Evolutionary conservation across 495 filamentous ascomycete species (phyloP), one percentile per base, ranked within the genome.

Genomic region (Annulohypoxylon moriforme): DNA sequence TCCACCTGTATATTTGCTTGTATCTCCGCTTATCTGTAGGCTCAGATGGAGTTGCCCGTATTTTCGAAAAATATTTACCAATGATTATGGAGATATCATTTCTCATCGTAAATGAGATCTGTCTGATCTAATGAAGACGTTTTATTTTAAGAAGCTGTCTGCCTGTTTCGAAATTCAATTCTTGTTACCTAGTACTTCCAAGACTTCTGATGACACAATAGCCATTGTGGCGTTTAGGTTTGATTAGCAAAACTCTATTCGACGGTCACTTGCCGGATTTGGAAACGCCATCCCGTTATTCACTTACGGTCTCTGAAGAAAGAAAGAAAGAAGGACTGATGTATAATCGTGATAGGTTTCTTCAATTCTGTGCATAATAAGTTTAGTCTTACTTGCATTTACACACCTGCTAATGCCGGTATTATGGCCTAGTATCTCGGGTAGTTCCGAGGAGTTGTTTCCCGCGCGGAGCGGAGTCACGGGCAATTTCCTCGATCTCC

Each of bases 381-480:
- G 38, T 4, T 42, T 42, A 42, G 38, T 42, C 38, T 42, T 42
- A 42, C 18, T n/a, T n/a, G n/a, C n/a, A 47, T 1, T 10, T 52
- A 29, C 49, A n/a, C 27, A 18, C 50, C n/a, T 34, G 29, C 29
- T 59, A 56, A 36, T 34, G 49, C 16, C 25, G 33, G 27, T 63
- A 44, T 10, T 24, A 11, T n/a, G 52, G 52, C 20, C 33, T 44
- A 10, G 31, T 67, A 58, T 72, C 60, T 72, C 64, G 69, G 69
- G 34, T 68, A 61, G 24, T 14, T 60, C 70, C 69, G 69, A 63
- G 42, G 29, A 31, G 31, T 47, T 42, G 61, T 31, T 44, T 25
- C 31, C 67, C 59, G 24, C 60, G 64, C 36, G 63, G 40, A 62
- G 38, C 36, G 63, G 40, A 62, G 38, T 64, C 44, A 34, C 38